Percentiles rank a stretch among this genome's conserved stretches.
Conservation (phyloP, 2,329 filamentous ascomycete genomes). For the Ilyonectria mors-panacis region DNA sequence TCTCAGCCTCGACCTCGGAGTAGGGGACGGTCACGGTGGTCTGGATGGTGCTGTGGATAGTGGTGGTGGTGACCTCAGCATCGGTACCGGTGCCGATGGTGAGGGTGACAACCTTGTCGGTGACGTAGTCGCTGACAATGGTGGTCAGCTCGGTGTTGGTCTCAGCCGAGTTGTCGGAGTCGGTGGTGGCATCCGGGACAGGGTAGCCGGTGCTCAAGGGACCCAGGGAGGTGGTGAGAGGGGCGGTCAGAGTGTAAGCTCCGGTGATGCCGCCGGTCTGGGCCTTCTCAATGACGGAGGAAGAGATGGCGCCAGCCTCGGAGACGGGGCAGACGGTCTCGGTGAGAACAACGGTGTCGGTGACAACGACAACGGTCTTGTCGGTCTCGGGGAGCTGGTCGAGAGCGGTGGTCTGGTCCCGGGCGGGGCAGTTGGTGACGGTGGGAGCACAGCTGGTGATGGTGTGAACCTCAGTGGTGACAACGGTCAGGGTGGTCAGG, state of each 20-base stretch:
- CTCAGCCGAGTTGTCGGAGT: constrained; percentile 35
- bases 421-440: constrained; percentile 69
- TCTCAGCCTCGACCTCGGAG: constrained; percentile 34
- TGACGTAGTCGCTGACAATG: constrained; percentile 49
- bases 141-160: constrained; percentile 38
- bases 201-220: constrained; percentile 52
- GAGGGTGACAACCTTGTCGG: constrained; percentile 53
- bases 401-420: constrained; percentile 51
- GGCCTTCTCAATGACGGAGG: constrained; percentile 55
- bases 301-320: constrained; percentile 58
- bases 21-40: constrained; percentile 54
- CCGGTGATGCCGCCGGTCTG: constrained; percentile 56
- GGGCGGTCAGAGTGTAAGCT: constrained; percentile 47
- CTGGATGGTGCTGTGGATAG: constrained; percentile 60
- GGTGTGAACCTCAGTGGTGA: constrained; percentile 69
- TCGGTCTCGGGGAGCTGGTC: constrained; percentile 55
- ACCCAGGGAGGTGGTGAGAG: constrained; percentile 38
- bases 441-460: constrained; percentile 71
- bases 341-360: constrained; percentile 58
- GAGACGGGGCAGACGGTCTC: constrained; percentile 63
- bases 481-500: constrained; percentile 63
- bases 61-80: constrained; percentile 57
- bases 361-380: constrained; percentile 53
- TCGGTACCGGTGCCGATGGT: constrained; percentile 52
- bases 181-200: constrained; percentile 14